Percentiles rank a stretch among this genome's conserved stretches.
phyloP scores from a whole-genome alignment of 2,329 filamentous ascomycete genomes.

The Xylaria sp. region DNA sequence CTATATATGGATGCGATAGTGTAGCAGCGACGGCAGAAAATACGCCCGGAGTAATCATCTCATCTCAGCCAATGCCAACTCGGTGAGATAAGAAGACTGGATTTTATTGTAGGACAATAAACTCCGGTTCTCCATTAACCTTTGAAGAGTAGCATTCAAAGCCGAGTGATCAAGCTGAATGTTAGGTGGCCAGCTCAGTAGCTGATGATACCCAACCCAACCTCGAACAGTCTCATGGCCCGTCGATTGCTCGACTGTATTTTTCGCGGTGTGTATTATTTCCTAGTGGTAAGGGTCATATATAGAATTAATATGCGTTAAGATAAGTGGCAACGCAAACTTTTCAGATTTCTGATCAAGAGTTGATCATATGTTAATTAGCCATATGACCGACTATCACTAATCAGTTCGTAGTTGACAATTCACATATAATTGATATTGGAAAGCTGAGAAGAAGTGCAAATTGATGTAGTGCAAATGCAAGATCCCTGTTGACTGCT shows the following conservation, averaged over 20 bases:
- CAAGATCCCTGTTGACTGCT: conserved; percentile 44
- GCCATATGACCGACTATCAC: not conserved
- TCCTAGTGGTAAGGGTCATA: not conserved
- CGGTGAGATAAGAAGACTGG: not conserved
- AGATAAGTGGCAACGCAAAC: not conserved
- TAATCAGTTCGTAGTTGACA: not conserved
- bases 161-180: not conserved
- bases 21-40: not conserved
- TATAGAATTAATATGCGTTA: too few species aligned
- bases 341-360: not conserved
- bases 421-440: conserved; percentile 4
- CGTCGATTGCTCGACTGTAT: too few species aligned
- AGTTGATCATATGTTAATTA: not conserved
- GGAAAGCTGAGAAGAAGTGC: not conserved
- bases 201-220: too few species aligned
- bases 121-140: not conserved
- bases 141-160: not conserved
- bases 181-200: not conserved
- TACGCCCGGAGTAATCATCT: not conserved
- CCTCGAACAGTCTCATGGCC: too few species aligned
- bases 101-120: not conserved
- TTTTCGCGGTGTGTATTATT: not conserved
- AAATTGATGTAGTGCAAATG: conserved; percentile 37
- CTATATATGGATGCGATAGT: not conserved
- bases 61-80: not conserved